Percentiles rank a stretch among this genome's conserved stretches.
Conservation (phyloP, 2,329 filamentous ascomycete species). For the Scolecobasidium constrictum region DNA sequence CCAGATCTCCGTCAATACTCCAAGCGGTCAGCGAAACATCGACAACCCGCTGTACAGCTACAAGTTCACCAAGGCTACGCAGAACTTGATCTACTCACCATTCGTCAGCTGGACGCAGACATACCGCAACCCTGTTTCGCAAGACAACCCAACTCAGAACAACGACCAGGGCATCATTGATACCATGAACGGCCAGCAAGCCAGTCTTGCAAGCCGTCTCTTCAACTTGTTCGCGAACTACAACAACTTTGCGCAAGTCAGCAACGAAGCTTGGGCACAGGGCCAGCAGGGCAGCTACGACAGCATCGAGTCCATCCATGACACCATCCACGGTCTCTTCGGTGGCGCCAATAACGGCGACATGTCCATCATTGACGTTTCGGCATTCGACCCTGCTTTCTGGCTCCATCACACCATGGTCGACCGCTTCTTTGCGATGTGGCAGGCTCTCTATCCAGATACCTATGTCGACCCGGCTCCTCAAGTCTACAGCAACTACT, state of each 20-base stretch:
- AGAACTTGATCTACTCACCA: not conserved
- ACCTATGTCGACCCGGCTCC: constrained; percentile 51
- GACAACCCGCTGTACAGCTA: constrained; percentile 37
- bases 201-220: constrained; percentile 36
- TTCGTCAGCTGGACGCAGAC: not conserved
- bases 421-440: constrained; percentile 65
- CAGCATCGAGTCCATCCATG: constrained; percentile 42
- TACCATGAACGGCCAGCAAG: constrained; percentile 25
- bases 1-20: constrained; percentile 26
- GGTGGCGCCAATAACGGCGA: constrained; percentile 29
- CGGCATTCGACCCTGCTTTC: constrained; percentile 71
- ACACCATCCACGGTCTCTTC: constrained; percentile 39
- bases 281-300: constrained; percentile 38
- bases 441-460: constrained; percentile 62
- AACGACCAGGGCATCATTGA: not conserved
- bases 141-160: not conserved
- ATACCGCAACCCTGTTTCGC: not conserved
- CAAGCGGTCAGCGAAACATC: constrained; percentile 24
- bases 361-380: constrained; percentile 42
- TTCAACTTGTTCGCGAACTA: constrained; percentile 59
- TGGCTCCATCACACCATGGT: constrained; percentile 68
- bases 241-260: constrained; percentile 55
- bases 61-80: constrained; percentile 31
- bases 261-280: constrained; percentile 51
- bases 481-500: constrained; percentile 48